phyloP scores from a whole-genome alignment of 1,284 basidiomycete genomes.

The Puccinia coronata region DNA sequence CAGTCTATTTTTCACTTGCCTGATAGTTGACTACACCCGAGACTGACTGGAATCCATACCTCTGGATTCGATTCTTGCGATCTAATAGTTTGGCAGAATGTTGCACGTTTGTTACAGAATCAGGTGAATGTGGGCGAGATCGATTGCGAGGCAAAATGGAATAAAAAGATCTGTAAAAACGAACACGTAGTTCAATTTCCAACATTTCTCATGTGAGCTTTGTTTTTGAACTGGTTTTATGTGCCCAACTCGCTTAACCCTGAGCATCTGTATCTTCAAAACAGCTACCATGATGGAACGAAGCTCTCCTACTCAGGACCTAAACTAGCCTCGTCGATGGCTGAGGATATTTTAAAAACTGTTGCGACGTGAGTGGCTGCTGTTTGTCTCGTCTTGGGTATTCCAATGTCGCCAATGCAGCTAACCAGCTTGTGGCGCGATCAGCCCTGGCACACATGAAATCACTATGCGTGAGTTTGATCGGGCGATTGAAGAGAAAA shows the following conservation, averaged over 20 bases:
- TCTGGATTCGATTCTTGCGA: background rate
- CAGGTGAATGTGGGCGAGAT: constrained; percentile 40
- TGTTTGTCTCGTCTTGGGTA: too few species aligned
- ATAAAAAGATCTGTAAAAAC: constrained; percentile 22
- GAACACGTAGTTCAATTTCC: constrained; percentile 19
- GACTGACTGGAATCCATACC: background rate
- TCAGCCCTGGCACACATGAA: constrained; percentile 18
- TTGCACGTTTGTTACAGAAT: background rate
- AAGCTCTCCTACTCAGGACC: constrained; percentile 27
- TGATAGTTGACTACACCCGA: background rate
- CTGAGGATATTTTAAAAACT: background rate
- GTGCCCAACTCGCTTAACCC: too few species aligned
- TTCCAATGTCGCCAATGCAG: background rate
- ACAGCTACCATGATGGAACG: constrained; percentile 34
- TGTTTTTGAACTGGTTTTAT: background rate
- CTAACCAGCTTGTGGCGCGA: background rate
- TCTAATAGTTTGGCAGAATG: constrained; percentile 25
- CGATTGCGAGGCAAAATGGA: constrained; percentile 23
- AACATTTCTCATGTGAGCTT: constrained; percentile 31
- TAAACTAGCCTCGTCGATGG: background rate
- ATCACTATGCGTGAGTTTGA: constrained; percentile 5
- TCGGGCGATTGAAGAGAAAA: background rate
- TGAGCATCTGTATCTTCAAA: background rate
- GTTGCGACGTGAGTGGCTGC: constrained; percentile 14
- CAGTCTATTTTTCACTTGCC: background rate